Evolutionary conservation across 1,284 basidiomycete genomes (phyloP).

Genomic region (Moniliophthora roreri): DNA sequence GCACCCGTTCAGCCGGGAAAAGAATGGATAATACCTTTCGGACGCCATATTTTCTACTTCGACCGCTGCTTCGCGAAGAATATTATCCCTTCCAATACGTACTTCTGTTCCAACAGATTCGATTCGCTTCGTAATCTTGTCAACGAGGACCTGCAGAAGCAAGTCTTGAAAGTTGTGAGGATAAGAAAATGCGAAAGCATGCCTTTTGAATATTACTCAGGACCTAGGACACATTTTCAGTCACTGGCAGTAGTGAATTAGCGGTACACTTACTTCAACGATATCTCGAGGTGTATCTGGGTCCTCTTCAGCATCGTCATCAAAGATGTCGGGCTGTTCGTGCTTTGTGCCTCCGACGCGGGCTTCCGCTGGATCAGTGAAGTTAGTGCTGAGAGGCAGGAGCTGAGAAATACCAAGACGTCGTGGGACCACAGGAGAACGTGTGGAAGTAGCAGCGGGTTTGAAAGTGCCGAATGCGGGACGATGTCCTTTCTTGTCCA

Average conservation of each 20-base stretch:
- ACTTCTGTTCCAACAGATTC: slow-evolving; percentile 40
- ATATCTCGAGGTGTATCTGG: background rate
- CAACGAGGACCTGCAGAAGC: slow-evolving; percentile 37
- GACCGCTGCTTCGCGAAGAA: slow-evolving; percentile 40
- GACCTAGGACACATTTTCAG: background rate
- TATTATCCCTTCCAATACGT: slow-evolving; percentile 35
- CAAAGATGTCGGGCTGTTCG: too few relatives aligned
- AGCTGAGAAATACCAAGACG: too few relatives aligned
- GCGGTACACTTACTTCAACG: background rate
- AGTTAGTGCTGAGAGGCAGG: too few relatives aligned
- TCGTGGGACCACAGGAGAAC: too few relatives aligned
- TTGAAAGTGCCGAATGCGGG: too few relatives aligned
- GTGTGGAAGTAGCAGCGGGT: too few relatives aligned
- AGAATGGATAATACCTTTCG: slow-evolving; percentile 32
- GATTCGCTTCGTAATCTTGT: slow-evolving; percentile 41
- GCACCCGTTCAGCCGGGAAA: slow-evolving; percentile 20
- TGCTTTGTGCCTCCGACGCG: too few relatives aligned
- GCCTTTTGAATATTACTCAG: background rate
- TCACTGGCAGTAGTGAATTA: background rate
- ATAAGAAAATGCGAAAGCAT: background rate
- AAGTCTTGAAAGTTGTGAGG: background rate
- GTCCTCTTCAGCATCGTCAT: too few relatives aligned
- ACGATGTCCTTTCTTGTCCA: too few relatives aligned
- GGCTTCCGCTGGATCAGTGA: too few relatives aligned
- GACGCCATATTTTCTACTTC: slow-evolving; percentile 38